Percentiles rank a stretch among this genome's conserved stretches.
Evolutionary conservation across 129 eudicot species (phyloP).

Genomic region (Saposhnikovia divaricata): DNA sequence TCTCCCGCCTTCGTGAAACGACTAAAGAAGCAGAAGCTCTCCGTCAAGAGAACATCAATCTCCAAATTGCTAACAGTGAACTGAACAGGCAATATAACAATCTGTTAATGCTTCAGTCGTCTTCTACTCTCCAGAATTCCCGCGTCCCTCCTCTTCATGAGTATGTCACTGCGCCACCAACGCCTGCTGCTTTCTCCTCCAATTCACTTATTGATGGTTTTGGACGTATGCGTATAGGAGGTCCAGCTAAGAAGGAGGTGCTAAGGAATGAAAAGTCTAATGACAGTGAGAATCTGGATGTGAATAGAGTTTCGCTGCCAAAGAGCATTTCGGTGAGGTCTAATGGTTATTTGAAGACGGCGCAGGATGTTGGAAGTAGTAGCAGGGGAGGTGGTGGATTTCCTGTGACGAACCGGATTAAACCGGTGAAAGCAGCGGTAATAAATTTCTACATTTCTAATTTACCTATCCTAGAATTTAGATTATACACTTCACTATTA

Average conservation of each 20-base stretch:
- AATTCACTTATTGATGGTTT: conserved; percentile 23
- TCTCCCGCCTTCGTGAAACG: conserved; percentile 44
- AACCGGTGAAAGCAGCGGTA: conserved; percentile 42
- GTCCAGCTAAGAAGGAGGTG: neutral
- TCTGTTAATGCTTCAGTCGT: conserved; percentile 29
- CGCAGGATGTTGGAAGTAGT: conserved; percentile 27
- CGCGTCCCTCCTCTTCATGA: conserved; percentile 1
- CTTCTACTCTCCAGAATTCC: conserved; percentile 22
- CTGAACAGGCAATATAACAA: conserved; percentile 37
- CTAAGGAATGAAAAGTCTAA: conserved; percentile 24
- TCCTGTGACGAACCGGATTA: conserved; percentile 30
- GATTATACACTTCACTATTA: neutral
- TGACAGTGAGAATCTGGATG: conserved; percentile 27
- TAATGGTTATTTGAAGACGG: conserved; percentile 58
- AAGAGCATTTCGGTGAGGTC: conserved; percentile 90
- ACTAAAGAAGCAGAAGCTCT: conserved; percentile 62
- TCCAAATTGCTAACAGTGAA: conserved; percentile 55
- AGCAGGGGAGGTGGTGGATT: conserved; percentile 18
- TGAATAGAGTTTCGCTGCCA: conserved; percentile 58
- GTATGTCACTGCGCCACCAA: conserved; percentile 8
- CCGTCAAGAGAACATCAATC: conserved; percentile 78
- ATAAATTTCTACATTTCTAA: neutral
- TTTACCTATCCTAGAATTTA: neutral
- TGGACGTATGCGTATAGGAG: conserved; percentile 25
- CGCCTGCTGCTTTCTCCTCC: neutral